Percentiles rank a stretch among this genome's conserved stretches.
phyloP scores from a whole-genome alignment of 75 land plant genomes.

The Gnetum montanum region DNA sequence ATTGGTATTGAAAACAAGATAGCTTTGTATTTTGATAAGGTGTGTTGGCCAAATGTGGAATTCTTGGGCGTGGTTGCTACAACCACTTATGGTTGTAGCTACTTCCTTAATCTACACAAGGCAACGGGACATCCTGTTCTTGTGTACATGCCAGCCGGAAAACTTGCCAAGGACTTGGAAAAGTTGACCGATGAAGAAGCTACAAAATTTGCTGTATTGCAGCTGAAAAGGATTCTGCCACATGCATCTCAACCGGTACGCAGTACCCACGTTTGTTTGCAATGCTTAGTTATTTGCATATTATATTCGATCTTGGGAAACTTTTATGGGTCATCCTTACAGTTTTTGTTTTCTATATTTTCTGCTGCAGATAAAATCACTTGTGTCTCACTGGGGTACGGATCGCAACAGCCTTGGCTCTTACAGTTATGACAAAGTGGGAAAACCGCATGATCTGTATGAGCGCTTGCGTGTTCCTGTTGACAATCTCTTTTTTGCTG shows the following conservation, averaged over 20 bases:
- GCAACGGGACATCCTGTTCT: conserved; percentile 84
- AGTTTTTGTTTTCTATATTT: background rate
- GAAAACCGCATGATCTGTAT: conserved; percentile 44
- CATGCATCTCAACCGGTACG: conserved; percentile 68
- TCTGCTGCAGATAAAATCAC: conserved; percentile 45
- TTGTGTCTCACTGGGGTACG: conserved; percentile 74
- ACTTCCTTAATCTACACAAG: conserved; percentile 83
- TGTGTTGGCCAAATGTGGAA: conserved; percentile 85
- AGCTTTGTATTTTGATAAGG: conserved; percentile 55
- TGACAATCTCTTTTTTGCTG: conserved; percentile 72
- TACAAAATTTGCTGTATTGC: conserved; percentile 54
- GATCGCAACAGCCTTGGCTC: conserved; percentile 64
- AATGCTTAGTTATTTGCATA: no score
- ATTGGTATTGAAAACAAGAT: conserved; percentile 82
- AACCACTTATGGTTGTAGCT: conserved; percentile 59
- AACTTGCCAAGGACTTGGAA: conserved; percentile 64
- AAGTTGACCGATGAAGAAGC: conserved; percentile 69
- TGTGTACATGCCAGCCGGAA: conserved; percentile 85
- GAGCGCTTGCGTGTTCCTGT: conserved; percentile 49
- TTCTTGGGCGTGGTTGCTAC: conserved; percentile 71
- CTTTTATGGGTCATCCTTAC: background rate
- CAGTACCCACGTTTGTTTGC: background rate
- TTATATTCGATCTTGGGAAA: background rate
- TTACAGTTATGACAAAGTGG: conserved; percentile 60
- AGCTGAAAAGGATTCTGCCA: conserved; percentile 66